Percentiles rank a stretch among this genome's conserved stretches.
Evolutionary conservation across 441 rosid species (phyloP).

Genomic region (Euphorbia neoarborescens): DNA sequence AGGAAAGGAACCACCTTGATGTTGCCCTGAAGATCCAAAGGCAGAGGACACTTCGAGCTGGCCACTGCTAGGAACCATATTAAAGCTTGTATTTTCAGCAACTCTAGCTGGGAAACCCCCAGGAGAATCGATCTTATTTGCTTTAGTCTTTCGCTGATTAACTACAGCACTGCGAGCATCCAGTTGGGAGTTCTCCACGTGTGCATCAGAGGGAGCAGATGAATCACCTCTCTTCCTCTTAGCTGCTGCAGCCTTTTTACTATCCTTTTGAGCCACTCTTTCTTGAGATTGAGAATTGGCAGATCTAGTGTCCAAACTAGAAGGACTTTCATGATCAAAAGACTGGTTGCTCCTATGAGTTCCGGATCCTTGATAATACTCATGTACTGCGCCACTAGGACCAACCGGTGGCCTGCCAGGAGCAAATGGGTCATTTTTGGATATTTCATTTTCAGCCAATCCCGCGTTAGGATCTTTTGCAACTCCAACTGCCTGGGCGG

Average conservation of each 20-base stretch:
- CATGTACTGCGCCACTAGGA: constrained; percentile 51
- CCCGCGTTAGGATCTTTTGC: constrained; percentile 50
- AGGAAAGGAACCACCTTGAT: constrained; percentile 30
- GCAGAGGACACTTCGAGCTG: constrained; percentile 42
- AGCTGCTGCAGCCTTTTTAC: constrained; percentile 42
- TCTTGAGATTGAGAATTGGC: constrained; percentile 84
- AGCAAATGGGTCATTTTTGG: constrained; percentile 55
- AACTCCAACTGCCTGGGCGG: constrained; percentile 60
- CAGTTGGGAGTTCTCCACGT: constrained; percentile 43
- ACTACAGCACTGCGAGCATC: constrained; percentile 34
- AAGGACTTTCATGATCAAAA: constrained; percentile 89
- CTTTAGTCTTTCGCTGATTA: constrained; percentile 53
- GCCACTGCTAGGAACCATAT: constrained; percentile 29
- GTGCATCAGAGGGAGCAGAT: constrained; percentile 41
- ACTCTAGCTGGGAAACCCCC: constrained; percentile 41
- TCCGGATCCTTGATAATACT: constrained; percentile 70
- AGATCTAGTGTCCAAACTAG: constrained; percentile 83
- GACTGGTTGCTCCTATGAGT: constrained; percentile 63
- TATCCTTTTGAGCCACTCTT: constrained; percentile 50
- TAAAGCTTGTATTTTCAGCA: constrained; percentile 35
- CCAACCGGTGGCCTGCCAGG: constrained; percentile 69
- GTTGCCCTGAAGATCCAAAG: constrained; percentile 31
- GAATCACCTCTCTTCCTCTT: constrained; percentile 84
- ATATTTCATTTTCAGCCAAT: constrained; percentile 53
- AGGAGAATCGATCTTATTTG: constrained; percentile 51